A percentile compares a stretch with the other conserved stretches of the same genome.
phyloP scores from a whole-genome alignment of 768 basidiomycete species.

The Lyophyllum semitale region DNA sequence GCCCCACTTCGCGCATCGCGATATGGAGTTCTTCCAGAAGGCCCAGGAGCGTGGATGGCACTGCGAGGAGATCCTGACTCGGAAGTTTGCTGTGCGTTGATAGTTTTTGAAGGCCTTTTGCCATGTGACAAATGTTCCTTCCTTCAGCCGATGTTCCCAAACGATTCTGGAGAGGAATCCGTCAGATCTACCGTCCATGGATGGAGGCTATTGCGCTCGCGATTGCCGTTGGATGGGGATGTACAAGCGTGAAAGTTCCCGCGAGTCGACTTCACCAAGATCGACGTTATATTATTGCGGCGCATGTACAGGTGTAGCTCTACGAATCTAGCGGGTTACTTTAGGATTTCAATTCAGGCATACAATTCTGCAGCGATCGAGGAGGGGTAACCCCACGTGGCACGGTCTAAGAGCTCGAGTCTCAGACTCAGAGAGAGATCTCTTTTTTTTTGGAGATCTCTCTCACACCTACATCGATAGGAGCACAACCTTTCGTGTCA shows the following conservation, averaged over 20 bases:
- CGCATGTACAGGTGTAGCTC: too few relatives aligned
- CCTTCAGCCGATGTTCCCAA: slow-evolving; percentile 85
- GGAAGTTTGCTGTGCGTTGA: slow-evolving; percentile 58
- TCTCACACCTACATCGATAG: too few relatives aligned
- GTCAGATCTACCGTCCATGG: slow-evolving; percentile 85
- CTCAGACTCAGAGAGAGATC: too few relatives aligned
- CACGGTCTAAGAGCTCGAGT: too few relatives aligned
- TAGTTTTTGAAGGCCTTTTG: background rate
- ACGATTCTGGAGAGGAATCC: slow-evolving; percentile 78
- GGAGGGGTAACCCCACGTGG: too few relatives aligned
- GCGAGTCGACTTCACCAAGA: too few relatives aligned
- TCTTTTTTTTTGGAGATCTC: too few relatives aligned
- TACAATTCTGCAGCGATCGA: too few relatives aligned
- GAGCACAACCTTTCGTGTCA: too few relatives aligned
- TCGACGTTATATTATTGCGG: too few relatives aligned
- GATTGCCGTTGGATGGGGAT: background rate
- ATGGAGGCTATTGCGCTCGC: slow-evolving; percentile 51
- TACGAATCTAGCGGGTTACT: too few relatives aligned
- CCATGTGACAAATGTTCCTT: background rate
- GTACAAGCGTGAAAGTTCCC: background rate
- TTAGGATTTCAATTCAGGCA: too few relatives aligned
- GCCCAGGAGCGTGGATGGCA: slow-evolving; percentile 68
- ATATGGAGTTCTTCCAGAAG: slow-evolving; percentile 78
- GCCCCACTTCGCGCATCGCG: slow-evolving; percentile 79
- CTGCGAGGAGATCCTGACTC: slow-evolving; percentile 68